Percentiles rank a stretch among this genome's conserved stretches.
phyloP scores from a whole-genome alignment of 768 basidiomycete genomes.

The Cystofilobasidium macerans region DNA sequence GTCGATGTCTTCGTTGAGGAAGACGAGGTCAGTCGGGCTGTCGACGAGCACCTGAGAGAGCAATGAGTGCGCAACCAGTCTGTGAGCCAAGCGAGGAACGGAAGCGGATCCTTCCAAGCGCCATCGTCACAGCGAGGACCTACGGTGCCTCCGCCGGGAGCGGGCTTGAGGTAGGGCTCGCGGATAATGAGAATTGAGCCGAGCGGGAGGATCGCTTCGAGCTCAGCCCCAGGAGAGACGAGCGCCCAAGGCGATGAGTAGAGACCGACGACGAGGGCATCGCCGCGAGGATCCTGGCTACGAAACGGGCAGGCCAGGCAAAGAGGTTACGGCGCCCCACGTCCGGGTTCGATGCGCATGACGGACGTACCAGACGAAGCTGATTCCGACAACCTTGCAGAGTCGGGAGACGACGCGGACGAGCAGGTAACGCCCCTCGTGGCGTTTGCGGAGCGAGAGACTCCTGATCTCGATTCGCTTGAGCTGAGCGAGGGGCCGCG shows the following conservation, averaged over 20 bases:
- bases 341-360: too few species aligned
- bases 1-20: neutral
- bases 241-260: neutral
- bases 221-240: neutral
- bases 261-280: neutral
- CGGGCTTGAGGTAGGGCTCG: neutral
- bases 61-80: too few species aligned
- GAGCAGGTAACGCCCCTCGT: neutral
- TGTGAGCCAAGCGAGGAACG: too few species aligned
- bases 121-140: neutral
- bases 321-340: too few species aligned
- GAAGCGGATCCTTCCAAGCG: neutral
- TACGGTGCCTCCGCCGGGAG: neutral
- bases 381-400: neutral
- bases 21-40: neutral
- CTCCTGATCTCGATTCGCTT: constrained; percentile 1
- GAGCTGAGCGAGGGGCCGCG: neutral
- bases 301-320: neutral
- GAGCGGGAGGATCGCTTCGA: constrained; percentile 6
- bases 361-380: neutral
- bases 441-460: neutral
- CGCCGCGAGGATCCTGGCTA: constrained; percentile 1
- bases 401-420: neutral
- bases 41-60: neutral
- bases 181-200: neutral